These are phyloP conservation scores for Rhynchospora pubera DNA, from an alignment of 176 grass and related monocot genomes.

Conservation along the genomic window DNA sequence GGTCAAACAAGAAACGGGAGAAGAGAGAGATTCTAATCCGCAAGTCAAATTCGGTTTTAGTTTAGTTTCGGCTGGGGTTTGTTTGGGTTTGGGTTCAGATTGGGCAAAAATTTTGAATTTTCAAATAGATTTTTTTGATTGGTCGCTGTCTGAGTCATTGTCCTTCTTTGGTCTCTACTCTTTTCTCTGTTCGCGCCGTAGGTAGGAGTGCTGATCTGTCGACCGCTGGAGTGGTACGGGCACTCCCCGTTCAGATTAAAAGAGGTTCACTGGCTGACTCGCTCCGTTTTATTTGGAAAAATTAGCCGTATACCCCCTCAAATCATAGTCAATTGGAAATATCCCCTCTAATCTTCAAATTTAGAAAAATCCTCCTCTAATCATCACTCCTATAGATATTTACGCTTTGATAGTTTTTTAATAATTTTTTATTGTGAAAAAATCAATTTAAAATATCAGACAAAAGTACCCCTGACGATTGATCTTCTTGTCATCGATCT, in stretches of 20 bases:
- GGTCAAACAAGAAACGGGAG: constrained; percentile 2
- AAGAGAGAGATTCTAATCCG: not conserved
- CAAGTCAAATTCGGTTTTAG: not conserved
- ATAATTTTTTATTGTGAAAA: too few species aligned
- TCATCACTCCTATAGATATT: too few species aligned
- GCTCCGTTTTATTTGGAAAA: too few species aligned
- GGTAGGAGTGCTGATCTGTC: not conserved
- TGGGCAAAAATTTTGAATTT: not conserved
- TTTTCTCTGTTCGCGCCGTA: not conserved
- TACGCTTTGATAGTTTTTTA: too few species aligned
- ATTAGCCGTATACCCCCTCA: too few species aligned
- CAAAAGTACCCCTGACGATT: too few species aligned
- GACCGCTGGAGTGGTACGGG: not conserved
- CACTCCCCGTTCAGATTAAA: not conserved
- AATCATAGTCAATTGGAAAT: too few species aligned
- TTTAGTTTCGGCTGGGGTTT: not conserved
- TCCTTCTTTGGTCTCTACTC: not conserved
- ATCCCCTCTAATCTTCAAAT: too few species aligned
- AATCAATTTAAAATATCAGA: too few species aligned
- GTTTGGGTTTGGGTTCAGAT: not conserved
- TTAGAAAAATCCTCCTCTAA: too few species aligned
- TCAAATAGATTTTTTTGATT: constrained; percentile 6
- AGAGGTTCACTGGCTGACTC: not conserved
- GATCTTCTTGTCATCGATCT: too few species aligned
- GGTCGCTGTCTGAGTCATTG: not conserved